phyloP scores from a whole-genome alignment of 163 green algal species.

The Scenedesmus sp. region DNA sequence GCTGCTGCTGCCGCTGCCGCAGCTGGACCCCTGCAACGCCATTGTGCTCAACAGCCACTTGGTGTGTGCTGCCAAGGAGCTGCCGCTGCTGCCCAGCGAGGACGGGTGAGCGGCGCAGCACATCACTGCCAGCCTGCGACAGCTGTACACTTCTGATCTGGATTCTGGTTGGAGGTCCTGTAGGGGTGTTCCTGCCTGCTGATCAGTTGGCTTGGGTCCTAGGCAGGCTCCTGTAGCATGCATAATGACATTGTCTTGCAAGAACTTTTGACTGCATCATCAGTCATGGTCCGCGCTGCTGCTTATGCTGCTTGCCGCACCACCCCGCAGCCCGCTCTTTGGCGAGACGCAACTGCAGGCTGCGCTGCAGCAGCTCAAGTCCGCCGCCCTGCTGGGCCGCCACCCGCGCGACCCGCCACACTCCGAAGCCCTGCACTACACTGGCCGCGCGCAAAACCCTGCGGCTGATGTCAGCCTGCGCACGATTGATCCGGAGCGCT shows the following conservation, averaged over 20 bases:
- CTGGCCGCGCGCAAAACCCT: constrained; percentile 63
- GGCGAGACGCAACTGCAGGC: constrained; percentile 50
- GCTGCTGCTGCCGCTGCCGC: not conserved
- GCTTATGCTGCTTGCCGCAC: not conserved
- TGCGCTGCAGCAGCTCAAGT: constrained; percentile 53
- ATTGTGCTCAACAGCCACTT: constrained; percentile 86
- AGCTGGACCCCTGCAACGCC: constrained; percentile 80
- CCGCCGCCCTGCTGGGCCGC: constrained; percentile 31
- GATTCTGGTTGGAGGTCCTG: no score
- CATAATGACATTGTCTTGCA: not conserved
- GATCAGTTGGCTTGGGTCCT: no score
- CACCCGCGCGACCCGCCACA: constrained; percentile 51
- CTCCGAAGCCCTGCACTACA: constrained; percentile 73
- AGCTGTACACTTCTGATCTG: not conserved
- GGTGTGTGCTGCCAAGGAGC: constrained; percentile 86
- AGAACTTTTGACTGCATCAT: not conserved
- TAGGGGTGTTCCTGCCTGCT: no score
- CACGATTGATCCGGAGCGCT: constrained; percentile 90
- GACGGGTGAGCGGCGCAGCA: constrained; percentile 52
- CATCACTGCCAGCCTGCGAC: not conserved
- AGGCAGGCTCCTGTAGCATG: not conserved
- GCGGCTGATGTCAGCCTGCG: constrained; percentile 81
- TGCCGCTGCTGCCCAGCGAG: constrained; percentile 73
- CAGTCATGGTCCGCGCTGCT: no score
- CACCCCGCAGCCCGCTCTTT: constrained; percentile 62